Evolutionary conservation across 2,329 filamentous ascomycete species (phyloP).

Genomic region (Fusarium udum): DNA sequence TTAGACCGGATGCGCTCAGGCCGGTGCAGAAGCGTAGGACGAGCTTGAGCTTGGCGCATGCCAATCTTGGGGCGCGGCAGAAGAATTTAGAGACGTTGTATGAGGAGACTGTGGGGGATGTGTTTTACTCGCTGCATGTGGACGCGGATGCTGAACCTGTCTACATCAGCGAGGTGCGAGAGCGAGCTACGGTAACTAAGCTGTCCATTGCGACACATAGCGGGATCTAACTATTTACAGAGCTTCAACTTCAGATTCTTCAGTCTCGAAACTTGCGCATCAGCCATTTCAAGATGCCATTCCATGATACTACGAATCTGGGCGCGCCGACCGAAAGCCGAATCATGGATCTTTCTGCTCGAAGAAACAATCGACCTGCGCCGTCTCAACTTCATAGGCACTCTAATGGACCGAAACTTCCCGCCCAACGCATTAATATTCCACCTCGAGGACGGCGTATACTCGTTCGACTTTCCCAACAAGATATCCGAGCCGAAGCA

Average conservation of each 20-base stretch:
- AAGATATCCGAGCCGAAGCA: slow-evolving; percentile 62
- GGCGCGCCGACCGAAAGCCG: slow-evolving; percentile 65
- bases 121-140: slow-evolving; percentile 87
- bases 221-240: slow-evolving; percentile 45
- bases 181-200: slow-evolving; percentile 72
- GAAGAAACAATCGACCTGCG: slow-evolving; percentile 77
- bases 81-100: slow-evolving; percentile 79
- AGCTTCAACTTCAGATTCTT: slow-evolving; percentile 93
- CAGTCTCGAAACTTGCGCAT: slow-evolving; percentile 72
- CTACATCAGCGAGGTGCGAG: slow-evolving; percentile 87
- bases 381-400: slow-evolving; percentile 81
- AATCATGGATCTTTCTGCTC: slow-evolving; percentile 70
- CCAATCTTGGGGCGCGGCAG: slow-evolving; percentile 67
- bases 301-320: slow-evolving; percentile 77
- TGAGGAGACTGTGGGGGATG: slow-evolving; percentile 79
- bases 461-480: slow-evolving; percentile 76
- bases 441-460: slow-evolving; percentile 86
- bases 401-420: slow-evolving; percentile 73
- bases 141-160: slow-evolving; percentile 73
- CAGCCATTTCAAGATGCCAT: slow-evolving; percentile 72
- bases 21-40: slow-evolving; percentile 53
- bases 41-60: slow-evolving; percentile 60
- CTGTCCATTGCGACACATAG: background rate
- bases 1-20: slow-evolving; percentile 51
- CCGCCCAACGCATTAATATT: slow-evolving; percentile 86